Percentiles rank a stretch among this genome's conserved stretches.
Conservation (phyloP, 2,329 filamentous ascomycete genomes). For the Dactylonectria macrodidyma region DNA sequence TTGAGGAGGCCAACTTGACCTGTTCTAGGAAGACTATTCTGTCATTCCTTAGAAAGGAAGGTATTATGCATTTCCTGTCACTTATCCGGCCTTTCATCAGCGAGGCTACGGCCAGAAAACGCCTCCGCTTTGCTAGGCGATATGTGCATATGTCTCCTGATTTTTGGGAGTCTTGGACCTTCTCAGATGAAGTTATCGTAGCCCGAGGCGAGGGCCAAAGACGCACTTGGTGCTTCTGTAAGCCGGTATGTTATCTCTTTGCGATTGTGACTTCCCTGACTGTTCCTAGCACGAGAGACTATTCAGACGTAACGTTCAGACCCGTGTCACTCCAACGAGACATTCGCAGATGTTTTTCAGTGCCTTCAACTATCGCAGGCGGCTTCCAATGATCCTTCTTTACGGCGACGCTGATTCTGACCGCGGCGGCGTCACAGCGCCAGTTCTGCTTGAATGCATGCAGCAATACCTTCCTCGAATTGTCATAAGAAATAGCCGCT, state of each 20-base stretch:
- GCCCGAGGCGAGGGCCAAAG: background rate
- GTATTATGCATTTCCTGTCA: background rate
- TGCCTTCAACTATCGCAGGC: background rate
- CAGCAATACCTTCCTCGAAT: background rate
- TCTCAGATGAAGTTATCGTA: background rate
- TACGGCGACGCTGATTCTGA: too few relatives aligned
- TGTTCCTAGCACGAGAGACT: background rate
- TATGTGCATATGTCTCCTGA: background rate
- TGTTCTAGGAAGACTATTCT: background rate
- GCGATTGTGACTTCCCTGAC: background rate
- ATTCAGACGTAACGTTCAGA: background rate
- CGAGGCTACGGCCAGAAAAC: background rate
- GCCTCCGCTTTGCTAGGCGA: background rate
- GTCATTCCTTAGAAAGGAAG: background rate
- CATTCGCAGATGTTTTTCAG: conserved; percentile 1
- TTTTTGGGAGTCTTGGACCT: background rate
- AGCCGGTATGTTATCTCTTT: background rate
- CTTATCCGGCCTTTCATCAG: too few relatives aligned
- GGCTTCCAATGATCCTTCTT: background rate
- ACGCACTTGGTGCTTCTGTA: conserved; percentile 1
- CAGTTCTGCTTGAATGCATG: background rate
- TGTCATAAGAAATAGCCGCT: background rate
- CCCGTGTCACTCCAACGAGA: background rate
- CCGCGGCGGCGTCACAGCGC: too few relatives aligned
- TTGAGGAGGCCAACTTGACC: conserved; percentile 3